These are phyloP conservation scores for Microdochium paspali DNA, from an alignment of 2,329 filamentous ascomycete genomes.

Conservation along the genomic window DNA sequence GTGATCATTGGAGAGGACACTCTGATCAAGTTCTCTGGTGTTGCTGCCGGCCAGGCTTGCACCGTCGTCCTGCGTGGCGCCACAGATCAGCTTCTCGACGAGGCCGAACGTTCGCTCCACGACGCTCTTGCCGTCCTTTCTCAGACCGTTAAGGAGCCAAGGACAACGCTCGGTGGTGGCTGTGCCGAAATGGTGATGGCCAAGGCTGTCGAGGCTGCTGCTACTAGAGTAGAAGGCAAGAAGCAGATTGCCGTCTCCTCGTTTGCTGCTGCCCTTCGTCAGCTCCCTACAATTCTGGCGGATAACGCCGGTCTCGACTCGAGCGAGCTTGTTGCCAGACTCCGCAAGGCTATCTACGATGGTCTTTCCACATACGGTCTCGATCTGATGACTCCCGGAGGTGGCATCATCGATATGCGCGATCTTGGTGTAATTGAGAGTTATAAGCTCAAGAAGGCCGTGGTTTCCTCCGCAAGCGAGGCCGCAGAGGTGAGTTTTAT, in stretches of 20 bases:
- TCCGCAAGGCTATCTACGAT: slow-evolving; percentile 91
- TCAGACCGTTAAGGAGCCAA: slow-evolving; percentile 89
- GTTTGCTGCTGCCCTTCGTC: slow-evolving; percentile 81
- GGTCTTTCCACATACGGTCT: slow-evolving; percentile 88
- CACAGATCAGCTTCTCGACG: slow-evolving; percentile 92
- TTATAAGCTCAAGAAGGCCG: slow-evolving; percentile 98
- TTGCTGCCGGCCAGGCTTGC: slow-evolving; percentile 87
- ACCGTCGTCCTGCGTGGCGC: slow-evolving; percentile 94
- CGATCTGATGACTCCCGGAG: slow-evolving; percentile 80
- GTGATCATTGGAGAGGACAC: slow-evolving; percentile 98
- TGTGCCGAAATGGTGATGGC: slow-evolving; percentile 99
- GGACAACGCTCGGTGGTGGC: slow-evolving; percentile 88
- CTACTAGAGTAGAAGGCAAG: slow-evolving; percentile 92
- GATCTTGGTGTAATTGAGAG: slow-evolving; percentile 93
- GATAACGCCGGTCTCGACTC: slow-evolving; percentile 97
- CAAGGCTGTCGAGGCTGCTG: slow-evolving; percentile 89
- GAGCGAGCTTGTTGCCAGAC: slow-evolving; percentile 81
- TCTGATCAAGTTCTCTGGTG: slow-evolving; percentile 93
- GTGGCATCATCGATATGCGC: slow-evolving; percentile 91
- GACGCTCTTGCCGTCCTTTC: slow-evolving; percentile 94
- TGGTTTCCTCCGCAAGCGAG: slow-evolving; percentile 92
- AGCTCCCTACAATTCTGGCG: slow-evolving; percentile 91
- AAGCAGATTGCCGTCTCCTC: slow-evolving; percentile 87
- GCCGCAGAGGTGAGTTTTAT: slow-evolving; percentile 74
- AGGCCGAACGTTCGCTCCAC: slow-evolving; percentile 91